A percentile compares a stretch with the other conserved stretches of the same genome.
phyloP scores from a whole-genome alignment of 352 stramenopile genomes.

The Peronospora farinosa region DNA sequence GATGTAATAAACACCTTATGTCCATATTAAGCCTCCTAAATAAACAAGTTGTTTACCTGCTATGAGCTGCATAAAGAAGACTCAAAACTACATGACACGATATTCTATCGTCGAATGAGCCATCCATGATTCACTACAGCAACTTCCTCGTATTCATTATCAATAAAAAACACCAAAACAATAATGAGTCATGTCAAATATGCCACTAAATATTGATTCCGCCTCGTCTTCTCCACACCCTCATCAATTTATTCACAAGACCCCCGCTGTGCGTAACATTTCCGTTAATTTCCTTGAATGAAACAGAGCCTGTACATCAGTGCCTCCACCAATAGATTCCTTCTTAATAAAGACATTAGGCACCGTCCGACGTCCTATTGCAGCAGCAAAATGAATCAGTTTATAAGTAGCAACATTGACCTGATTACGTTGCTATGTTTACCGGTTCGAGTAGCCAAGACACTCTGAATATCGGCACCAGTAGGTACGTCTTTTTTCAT shows the following conservation, averaged over 20 bases:
- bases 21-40: too few relatives aligned
- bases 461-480: slow-evolving; percentile 84
- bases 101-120: too few relatives aligned
- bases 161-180: too few relatives aligned
- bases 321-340: slow-evolving; percentile 90
- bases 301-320: slow-evolving; percentile 86
- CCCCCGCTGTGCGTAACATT: slow-evolving; percentile 64
- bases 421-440: not conserved
- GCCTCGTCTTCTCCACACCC: too few relatives aligned
- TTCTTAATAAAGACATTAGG: slow-evolving; percentile 96
- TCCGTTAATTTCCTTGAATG: slow-evolving; percentile 83
- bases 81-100: too few relatives aligned
- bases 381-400: not conserved
- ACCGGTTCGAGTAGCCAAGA: slow-evolving; percentile 84
- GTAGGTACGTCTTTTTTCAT: slow-evolving; percentile 43
- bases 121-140: too few relatives aligned
- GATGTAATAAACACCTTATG: too few relatives aligned
- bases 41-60: too few relatives aligned
- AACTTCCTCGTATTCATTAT: too few relatives aligned
- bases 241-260: slow-evolving; percentile 8
- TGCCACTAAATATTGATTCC: too few relatives aligned
- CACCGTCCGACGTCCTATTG: slow-evolving; percentile 87
- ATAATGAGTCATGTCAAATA: too few relatives aligned
- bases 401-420: not conserved
- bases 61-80: too few relatives aligned